Percentiles rank a stretch among this genome's conserved stretches.
These are phyloP conservation scores for Ulvella scutata DNA, from an alignment of 139 green algal species.

Conservation along the genomic window DNA sequence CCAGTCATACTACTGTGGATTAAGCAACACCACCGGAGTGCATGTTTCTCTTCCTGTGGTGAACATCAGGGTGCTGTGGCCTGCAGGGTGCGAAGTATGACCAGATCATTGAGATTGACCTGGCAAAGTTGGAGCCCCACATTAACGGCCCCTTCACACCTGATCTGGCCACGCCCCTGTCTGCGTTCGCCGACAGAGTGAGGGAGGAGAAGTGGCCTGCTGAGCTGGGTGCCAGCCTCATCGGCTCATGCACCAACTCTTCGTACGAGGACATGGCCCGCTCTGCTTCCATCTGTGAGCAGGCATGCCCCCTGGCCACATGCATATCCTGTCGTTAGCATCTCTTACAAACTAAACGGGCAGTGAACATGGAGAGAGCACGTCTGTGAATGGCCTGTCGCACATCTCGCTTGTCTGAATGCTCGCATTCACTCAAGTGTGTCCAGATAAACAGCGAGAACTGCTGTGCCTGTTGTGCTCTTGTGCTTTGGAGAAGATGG, in stretches of 20 bases:
- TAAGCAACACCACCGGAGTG: too few species aligned
- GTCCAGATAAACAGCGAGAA: too few species aligned
- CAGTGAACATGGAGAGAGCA: too few species aligned
- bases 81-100: conserved; percentile 66
- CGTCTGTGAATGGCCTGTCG: not conserved
- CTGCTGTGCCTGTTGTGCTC: too few species aligned
- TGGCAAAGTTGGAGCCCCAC: conserved; percentile 80
- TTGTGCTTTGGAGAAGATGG: too few species aligned
- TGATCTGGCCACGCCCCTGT: conserved; percentile 71
- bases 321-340: too few species aligned
- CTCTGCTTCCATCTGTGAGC: conserved; percentile 40
- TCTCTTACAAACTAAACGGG: too few species aligned
- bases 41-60: not conserved
- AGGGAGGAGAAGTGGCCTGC: conserved; percentile 60
- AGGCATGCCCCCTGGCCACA: too few species aligned
- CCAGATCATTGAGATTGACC: conserved; percentile 90
- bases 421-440: too few species aligned
- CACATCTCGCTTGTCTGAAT: too few species aligned
- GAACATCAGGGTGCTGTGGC: not conserved
- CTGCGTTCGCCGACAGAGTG: conserved; percentile 59
- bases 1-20: too few species aligned
- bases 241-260: conserved; percentile 86
- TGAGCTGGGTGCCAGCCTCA: conserved; percentile 69
- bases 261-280: conserved; percentile 90
- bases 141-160: conserved; percentile 92